These are phyloP conservation scores for Hypholoma fasciculare DNA, from an alignment of 768 basidiomycete genomes.

Conservation along the genomic window DNA sequence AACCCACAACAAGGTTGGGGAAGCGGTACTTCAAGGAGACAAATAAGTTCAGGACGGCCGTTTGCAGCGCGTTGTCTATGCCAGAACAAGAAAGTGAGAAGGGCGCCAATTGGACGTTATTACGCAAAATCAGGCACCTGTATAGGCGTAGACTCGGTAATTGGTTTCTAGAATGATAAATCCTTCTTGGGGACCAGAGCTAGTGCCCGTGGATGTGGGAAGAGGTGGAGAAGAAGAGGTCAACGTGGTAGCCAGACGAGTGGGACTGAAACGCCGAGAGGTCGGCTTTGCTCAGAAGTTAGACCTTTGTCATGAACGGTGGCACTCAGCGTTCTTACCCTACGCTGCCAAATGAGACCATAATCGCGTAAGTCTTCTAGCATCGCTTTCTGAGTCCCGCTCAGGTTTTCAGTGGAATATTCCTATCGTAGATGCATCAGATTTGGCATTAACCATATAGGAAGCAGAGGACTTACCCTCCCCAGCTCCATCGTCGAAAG, in stretches of 20 bases:
- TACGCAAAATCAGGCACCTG: constrained; percentile 52
- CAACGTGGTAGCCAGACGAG: constrained; percentile 90
- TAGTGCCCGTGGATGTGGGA: constrained; percentile 59
- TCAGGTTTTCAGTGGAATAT: constrained; percentile 83
- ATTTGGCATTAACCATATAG: constrained; percentile 10
- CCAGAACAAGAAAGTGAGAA: constrained; percentile 14
- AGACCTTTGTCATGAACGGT: constrained; percentile 21
- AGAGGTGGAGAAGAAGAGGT: constrained; percentile 88
- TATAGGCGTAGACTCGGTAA: constrained; percentile 97
- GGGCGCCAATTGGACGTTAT: constrained; percentile 17
- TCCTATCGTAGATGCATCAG: constrained; percentile 50
- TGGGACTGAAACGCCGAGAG: constrained; percentile 88
- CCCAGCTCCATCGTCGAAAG: constrained; percentile 96
- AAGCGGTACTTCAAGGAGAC: constrained; percentile 92
- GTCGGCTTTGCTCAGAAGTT: constrained; percentile 47
- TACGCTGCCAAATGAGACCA: constrained; percentile 88
- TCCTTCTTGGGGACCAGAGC: constrained; percentile 69
- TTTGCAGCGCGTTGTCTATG: constrained; percentile 92
- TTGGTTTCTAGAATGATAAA: constrained; percentile 98
- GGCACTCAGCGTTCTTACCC: constrained; percentile 42
- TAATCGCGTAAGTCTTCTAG: constrained; percentile 92
- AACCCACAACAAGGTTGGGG: constrained; percentile 95
- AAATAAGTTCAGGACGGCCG: constrained; percentile 93
- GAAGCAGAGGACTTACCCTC: constrained; percentile 45
- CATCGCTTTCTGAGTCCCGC: constrained; percentile 81